Conservation (phyloP, 106 monocot species). For the Acorus calamus region DNA sequence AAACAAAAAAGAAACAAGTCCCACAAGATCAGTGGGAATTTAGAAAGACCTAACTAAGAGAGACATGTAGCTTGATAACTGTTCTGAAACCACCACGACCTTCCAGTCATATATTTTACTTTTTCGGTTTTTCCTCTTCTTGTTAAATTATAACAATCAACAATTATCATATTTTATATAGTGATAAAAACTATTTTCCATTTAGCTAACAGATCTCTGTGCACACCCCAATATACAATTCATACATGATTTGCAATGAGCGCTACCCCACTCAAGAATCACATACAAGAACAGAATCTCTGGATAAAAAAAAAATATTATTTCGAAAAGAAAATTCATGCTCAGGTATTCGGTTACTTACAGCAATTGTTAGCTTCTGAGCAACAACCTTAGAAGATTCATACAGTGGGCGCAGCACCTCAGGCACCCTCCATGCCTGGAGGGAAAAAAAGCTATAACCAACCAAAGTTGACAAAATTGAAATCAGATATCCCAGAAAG, state of each 20-base stretch:
- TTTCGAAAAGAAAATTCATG: background rate
- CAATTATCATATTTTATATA: too few species aligned
- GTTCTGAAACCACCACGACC: too few species aligned
- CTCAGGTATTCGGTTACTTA: slow-evolving; percentile 20
- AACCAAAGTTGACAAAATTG: background rate
- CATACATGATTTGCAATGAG: too few species aligned
- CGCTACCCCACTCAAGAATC: background rate
- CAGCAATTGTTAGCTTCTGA: slow-evolving; percentile 68
- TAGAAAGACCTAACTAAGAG: too few species aligned
- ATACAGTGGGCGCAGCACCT: slow-evolving; percentile 68
- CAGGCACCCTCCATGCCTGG: slow-evolving; percentile 70
- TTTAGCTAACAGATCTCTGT: too few species aligned
- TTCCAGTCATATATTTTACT: too few species aligned
- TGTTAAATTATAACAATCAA: too few species aligned
- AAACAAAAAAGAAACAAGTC: background rate
- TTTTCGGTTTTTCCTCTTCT: too few species aligned
- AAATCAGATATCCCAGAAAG: background rate
- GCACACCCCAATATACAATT: too few species aligned
- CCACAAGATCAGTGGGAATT: too few species aligned
- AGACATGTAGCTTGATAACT: too few species aligned
- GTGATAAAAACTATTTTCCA: too few species aligned
- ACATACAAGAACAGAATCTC: background rate
- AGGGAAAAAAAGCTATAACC: background rate
- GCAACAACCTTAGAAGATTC: slow-evolving; percentile 63
- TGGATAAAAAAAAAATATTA: background rate